A percentile compares a stretch with the other conserved stretches of the same genome.
These are phyloP conservation scores for Metschnikowia similis DNA, from an alignment of 805 yeast genomes.

Conservation along the genomic window DNA sequence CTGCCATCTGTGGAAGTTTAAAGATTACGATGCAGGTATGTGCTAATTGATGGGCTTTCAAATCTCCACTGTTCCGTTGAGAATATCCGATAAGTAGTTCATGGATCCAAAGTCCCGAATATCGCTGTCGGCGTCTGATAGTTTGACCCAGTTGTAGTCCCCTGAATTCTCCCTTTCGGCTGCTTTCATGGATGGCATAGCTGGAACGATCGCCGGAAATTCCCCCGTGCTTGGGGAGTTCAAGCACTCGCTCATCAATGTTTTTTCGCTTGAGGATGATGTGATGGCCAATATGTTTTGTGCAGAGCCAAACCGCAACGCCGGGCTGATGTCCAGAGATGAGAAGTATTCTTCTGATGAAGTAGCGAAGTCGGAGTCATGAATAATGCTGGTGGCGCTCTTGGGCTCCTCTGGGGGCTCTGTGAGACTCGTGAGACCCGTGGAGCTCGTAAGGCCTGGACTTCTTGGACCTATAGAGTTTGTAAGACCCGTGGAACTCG, in stretches of 20 bases:
- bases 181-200: background rate
- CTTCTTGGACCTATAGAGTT: background rate
- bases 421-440: background rate
- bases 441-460: background rate
- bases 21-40: too few species aligned
- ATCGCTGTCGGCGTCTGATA: conserved; percentile 1
- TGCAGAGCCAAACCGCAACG: conserved; percentile 11
- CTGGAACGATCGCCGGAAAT: background rate
- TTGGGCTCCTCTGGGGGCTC: background rate
- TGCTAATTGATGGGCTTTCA: background rate
- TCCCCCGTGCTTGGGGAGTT: background rate
- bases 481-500: too few species aligned
- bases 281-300: background rate
- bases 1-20: too few species aligned
- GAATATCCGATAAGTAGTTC: conserved; percentile 28
- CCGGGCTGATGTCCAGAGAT: conserved; percentile 25
- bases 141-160: background rate
- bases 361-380: conserved; percentile 11
- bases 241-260: conserved; percentile 12
- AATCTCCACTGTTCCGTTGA: conserved; percentile 22
- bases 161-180: background rate
- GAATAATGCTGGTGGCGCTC: background rate
- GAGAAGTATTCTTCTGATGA: conserved; percentile 35
- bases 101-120: conserved; percentile 26
- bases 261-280: conserved; percentile 16